These are phyloP conservation scores for Hanseniaspora pseudoguilliermondii DNA, from an alignment of 805 yeast genomes.

Conservation along the genomic window DNA sequence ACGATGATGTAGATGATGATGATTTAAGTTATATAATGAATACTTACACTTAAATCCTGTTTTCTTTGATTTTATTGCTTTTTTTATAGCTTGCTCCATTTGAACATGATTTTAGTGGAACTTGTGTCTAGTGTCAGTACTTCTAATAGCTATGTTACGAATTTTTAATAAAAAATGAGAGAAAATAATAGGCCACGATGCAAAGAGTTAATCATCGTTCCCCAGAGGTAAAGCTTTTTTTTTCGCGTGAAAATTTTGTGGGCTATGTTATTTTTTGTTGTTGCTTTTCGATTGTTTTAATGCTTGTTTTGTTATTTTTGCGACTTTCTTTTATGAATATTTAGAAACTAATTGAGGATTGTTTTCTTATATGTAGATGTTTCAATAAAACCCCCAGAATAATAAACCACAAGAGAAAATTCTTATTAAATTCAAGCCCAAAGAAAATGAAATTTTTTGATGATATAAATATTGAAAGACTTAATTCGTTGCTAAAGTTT, in stretches of 20 bases:
- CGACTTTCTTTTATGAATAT: background rate
- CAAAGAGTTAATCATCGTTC: too few species aligned
- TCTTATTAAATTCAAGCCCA: too few species aligned
- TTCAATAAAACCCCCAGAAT: too few species aligned
- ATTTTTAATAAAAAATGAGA: background rate
- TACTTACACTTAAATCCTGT: background rate
- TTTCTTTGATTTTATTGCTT: too few species aligned
- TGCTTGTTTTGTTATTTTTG: background rate
- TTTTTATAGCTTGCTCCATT: too few species aligned
- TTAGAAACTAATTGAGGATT: too few species aligned
- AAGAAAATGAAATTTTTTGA: slow-evolving; percentile 57
- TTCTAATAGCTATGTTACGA: background rate
- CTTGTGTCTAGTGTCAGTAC: background rate
- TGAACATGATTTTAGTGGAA: background rate
- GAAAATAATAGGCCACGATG: background rate
- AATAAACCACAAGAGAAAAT: background rate
- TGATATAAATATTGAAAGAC: slow-evolving; percentile 80
- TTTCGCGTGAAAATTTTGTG: too few species aligned
- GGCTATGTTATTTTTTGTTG: too few species aligned
- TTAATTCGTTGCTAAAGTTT: slow-evolving; percentile 74
- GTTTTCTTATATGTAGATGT: too few species aligned
- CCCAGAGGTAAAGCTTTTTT: background rate
- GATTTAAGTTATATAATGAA: slow-evolving; percentile 4
- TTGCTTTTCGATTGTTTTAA: background rate
- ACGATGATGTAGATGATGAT: background rate